Evolutionary conservation across 768 basidiomycete species (phyloP).

Genomic region (Mycena latifolia): DNA sequence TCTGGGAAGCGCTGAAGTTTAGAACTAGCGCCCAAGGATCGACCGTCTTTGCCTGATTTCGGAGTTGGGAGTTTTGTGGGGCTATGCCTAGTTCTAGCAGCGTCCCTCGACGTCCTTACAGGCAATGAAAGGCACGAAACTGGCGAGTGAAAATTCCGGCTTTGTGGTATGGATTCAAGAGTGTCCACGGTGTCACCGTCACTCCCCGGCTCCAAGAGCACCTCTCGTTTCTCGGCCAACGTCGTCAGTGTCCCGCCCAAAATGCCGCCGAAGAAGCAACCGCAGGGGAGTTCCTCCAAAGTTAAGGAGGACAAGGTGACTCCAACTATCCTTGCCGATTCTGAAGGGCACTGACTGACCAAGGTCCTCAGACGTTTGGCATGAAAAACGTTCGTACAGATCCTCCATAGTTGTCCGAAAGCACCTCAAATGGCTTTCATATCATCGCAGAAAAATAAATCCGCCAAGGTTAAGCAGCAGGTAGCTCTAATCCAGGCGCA

Average conservation of each 20-base stretch:
- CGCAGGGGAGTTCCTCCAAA: slow-evolving; percentile 68
- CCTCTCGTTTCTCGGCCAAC: neutral
- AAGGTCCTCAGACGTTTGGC: slow-evolving; percentile 78
- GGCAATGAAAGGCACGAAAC: too few relatives aligned
- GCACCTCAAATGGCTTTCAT: slow-evolving; percentile 12
- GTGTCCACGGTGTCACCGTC: neutral
- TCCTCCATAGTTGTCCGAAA: neutral
- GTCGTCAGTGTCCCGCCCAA: slow-evolving; percentile 1
- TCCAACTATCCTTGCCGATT: slow-evolving; percentile 22
- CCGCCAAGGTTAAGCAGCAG: slow-evolving; percentile 90
- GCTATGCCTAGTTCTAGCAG: too few relatives aligned
- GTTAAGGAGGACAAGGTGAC: slow-evolving; percentile 86
- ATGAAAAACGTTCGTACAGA: slow-evolving; percentile 81
- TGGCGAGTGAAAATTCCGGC: too few relatives aligned
- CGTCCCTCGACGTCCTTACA: too few relatives aligned
- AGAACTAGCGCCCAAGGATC: too few relatives aligned
- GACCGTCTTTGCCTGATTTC: too few relatives aligned
- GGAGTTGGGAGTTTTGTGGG: too few relatives aligned
- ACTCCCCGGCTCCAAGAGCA: slow-evolving; percentile 16
- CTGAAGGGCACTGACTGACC: slow-evolving; percentile 45
- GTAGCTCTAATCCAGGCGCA: slow-evolving; percentile 87
- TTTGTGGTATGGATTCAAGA: too few relatives aligned
- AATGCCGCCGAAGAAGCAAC: slow-evolving; percentile 90
- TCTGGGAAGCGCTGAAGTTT: too few relatives aligned
- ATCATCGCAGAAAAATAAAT: slow-evolving; percentile 87